These are phyloP conservation scores for Raffaelea albimanens DNA, from an alignment of 2,329 filamentous ascomycete genomes.

Conservation along the genomic window DNA sequence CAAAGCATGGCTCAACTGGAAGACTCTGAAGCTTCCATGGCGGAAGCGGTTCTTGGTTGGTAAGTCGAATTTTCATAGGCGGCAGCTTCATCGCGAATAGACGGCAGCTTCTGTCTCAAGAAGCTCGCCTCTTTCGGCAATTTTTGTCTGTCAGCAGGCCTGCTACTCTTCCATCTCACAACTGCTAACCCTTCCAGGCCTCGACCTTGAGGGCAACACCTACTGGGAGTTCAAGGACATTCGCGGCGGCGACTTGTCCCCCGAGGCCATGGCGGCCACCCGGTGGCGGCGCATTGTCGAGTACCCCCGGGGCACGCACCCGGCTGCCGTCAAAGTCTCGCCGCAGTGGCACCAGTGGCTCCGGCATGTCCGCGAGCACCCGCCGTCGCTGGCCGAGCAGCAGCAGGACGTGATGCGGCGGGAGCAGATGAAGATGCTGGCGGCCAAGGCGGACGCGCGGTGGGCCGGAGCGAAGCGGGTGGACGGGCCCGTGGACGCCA, in stretches of 20 bases:
- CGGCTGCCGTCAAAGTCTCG: conserved; percentile 45
- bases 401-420: conserved; percentile 41
- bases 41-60: conserved; percentile 53
- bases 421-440: conserved; percentile 43
- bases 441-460: conserved; percentile 51
- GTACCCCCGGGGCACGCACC: conserved; percentile 44
- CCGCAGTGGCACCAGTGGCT: conserved; percentile 64
- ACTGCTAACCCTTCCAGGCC: conserved; percentile 31
- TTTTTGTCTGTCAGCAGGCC: too few relatives aligned
- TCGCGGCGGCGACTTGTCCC: conserved; percentile 25
- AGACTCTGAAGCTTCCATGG: conserved; percentile 53
- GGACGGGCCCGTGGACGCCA: conserved; percentile 1
- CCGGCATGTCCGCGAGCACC: conserved; percentile 44
- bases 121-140: too few relatives aligned
- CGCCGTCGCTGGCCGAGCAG: conserved; percentile 51
- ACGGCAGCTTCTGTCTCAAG: too few relatives aligned
- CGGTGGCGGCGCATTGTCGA: conserved; percentile 55
- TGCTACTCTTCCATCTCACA: not conserved
- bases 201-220: conserved; percentile 57
- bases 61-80: conserved; percentile 20
- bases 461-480: conserved; percentile 46
- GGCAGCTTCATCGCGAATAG: too few relatives aligned
- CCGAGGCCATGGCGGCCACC: conserved; percentile 14
- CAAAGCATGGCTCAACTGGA: conserved; percentile 51
- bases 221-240: conserved; percentile 58